Evolutionary conservation across 768 basidiomycete species (phyloP).

Genomic region (Strobilomyces dryophilus): DNA sequence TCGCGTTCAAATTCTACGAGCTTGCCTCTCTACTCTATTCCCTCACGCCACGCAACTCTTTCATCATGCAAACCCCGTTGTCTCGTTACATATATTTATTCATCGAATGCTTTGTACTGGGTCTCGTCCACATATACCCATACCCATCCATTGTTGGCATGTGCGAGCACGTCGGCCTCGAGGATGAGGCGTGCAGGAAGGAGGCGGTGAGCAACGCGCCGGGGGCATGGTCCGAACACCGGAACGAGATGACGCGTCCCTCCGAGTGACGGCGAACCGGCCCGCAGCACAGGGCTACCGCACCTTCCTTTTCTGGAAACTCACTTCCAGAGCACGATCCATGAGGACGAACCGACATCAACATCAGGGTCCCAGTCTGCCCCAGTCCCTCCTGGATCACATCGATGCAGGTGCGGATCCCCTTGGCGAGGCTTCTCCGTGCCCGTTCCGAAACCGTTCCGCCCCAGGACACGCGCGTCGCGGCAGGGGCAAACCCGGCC

Average conservation of each 20-base stretch:
- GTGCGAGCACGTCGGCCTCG: neutral
- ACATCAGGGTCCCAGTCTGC: slow-evolving; percentile 22
- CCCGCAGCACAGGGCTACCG: too few relatives aligned
- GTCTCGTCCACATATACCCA: slow-evolving; percentile 3
- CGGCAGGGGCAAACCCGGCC: slow-evolving; percentile 4
- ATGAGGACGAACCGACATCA: slow-evolving; percentile 15
- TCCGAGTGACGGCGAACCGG: neutral
- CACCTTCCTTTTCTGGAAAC: neutral
- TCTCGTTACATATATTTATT: slow-evolving; percentile 6
- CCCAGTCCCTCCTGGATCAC: slow-evolving; percentile 26
- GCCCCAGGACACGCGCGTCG: slow-evolving; percentile 3
- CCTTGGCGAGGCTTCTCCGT: neutral
- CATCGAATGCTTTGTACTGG: neutral
- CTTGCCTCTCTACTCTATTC: slow-evolving; percentile 13
- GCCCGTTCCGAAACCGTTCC: neutral
- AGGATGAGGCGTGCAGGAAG: neutral
- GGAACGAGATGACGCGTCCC: neutral
- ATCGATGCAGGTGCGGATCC: slow-evolving; percentile 17
- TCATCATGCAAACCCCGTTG: slow-evolving; percentile 9
- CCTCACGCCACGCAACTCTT: slow-evolving; percentile 9
- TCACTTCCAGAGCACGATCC: neutral
- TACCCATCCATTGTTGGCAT: neutral
- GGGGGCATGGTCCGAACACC: too few relatives aligned
- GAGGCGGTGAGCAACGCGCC: neutral
- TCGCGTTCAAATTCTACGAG: neutral